Percentiles rank a stretch among this genome's conserved stretches.
phyloP scores from a whole-genome alignment of 352 stramenopile genomes.

The Phytophthora vignae region DNA sequence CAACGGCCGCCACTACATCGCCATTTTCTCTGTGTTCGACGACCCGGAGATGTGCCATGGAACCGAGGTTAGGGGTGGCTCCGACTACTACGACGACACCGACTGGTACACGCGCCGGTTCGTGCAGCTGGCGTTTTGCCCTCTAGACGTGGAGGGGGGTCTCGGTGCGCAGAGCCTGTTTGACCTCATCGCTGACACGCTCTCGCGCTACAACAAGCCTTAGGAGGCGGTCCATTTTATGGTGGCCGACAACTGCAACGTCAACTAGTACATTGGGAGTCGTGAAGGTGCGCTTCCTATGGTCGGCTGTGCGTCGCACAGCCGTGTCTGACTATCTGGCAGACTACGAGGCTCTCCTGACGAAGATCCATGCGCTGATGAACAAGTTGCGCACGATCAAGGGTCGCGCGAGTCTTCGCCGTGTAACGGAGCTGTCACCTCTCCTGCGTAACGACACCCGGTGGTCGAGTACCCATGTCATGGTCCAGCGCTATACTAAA shows the following conservation, averaged over 20 bases:
- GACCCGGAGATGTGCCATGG: constrained; percentile 1
- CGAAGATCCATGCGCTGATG: constrained; percentile 18
- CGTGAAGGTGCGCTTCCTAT: constrained; percentile 18
- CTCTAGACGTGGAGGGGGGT: constrained; percentile 21
- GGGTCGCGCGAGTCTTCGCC: not conserved
- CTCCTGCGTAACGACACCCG: constrained; percentile 22
- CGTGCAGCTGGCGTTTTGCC: constrained; percentile 14
- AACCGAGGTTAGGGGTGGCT: not conserved
- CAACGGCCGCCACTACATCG: constrained; percentile 23
- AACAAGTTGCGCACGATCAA: constrained; percentile 12
- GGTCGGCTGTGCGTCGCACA: constrained; percentile 27
- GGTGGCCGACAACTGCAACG: constrained; percentile 31
- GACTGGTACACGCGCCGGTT: constrained; percentile 28
- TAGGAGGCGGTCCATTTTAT: constrained; percentile 28
- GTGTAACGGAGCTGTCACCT: constrained; percentile 4
- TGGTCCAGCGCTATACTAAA: constrained; percentile 11
- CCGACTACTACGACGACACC: constrained; percentile 27
- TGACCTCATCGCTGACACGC: constrained; percentile 25
- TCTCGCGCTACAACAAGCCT: constrained; percentile 17
- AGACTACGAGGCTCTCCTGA: constrained; percentile 12
- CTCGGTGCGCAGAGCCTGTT: constrained; percentile 18
- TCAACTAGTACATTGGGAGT: constrained; percentile 35
- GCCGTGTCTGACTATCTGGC: constrained; percentile 21
- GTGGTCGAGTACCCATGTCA: constrained; percentile 22
- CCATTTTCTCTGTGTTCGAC: constrained; percentile 28